Evolutionary conservation across 1,284 basidiomycete species (phyloP), one percentile per base, ranked within the genome.

Genomic region (Exobasidium rhododendri): DNA sequence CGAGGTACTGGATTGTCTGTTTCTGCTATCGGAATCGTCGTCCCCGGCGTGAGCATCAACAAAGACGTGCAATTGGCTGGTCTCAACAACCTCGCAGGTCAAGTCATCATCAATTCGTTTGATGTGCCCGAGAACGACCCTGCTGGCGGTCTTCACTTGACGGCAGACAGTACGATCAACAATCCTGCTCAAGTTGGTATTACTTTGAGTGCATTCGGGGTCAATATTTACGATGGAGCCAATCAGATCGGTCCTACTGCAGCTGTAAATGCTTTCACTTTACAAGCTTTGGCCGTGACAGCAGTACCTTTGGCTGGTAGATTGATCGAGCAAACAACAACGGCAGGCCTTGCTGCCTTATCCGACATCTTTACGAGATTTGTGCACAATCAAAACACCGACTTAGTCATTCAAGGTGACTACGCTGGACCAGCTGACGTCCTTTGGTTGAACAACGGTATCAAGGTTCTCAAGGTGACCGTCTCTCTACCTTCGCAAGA

Each of bases 161-260:
- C 86, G 0, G 81, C 90, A 11, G 81, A 86, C 56, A 85, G 88
- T 0, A 84, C 83, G 17, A 82, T 87, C 28, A 81, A 83, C 13
- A 91, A 89, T 72, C 89, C 89, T 24, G 87, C 89, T 2, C 88
- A 89, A 83, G 87, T 90, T 49, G 89, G 89, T 58, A 85, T 91
- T 11, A 81, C 85, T 64, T 82, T 90, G 11, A 85, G 83, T 60
- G 84, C 84, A 3, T 84, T 90, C 63, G 84, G 84, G 5, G 89
- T 89, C 79, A 82, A 85, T 60, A 86, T 86, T 11, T 86, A 83
- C 66, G 83, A 84, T 57, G 83, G 83, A 51, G 80, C 82, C 40
- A 82, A 84, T 28, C 82, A 85, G 74, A 84, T 90, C 59, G 89
- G 87, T 2, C 84, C 86, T 2, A 85, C 86, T 5, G 75, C 83